Conservation (phyloP, 2,329 filamentous ascomycete species). For the Talaromyces sp. region DNA sequence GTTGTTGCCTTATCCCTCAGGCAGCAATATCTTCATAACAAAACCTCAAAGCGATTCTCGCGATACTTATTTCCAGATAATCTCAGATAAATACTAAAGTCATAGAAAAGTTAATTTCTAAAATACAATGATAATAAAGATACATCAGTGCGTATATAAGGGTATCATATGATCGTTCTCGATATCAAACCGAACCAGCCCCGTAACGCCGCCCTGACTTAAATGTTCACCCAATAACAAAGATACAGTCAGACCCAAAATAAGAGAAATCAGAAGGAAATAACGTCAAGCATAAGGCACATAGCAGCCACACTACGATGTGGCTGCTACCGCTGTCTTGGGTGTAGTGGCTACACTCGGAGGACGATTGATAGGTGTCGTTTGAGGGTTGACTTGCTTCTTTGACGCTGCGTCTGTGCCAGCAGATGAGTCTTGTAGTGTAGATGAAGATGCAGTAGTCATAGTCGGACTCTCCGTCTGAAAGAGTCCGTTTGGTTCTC, state of each 20-base stretch:
- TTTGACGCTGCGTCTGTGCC: constrained; percentile 24
- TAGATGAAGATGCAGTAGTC: constrained; percentile 19
- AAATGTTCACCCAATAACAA: not conserved
- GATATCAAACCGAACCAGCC: constrained; percentile 11
- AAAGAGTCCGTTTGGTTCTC: constrained; percentile 34
- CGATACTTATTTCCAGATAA: not conserved
- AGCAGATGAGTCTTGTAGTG: constrained; percentile 22
- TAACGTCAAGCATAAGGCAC: not conserved
- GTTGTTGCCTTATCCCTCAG: not conserved
- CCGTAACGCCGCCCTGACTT: constrained; percentile 9
- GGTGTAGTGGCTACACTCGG: constrained; percentile 13
- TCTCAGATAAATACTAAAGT: not conserved
- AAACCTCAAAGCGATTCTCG: not conserved
- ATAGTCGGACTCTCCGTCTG: constrained; percentile 28
- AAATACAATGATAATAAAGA: constrained; percentile 2
- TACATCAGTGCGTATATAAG: constrained; percentile 18
- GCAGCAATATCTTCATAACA: not conserved
- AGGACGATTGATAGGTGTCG: constrained; percentile 14
- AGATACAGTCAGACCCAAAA: not conserved
- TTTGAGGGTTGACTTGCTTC: constrained; percentile 22
- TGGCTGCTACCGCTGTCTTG: constrained; percentile 24
- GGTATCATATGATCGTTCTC: constrained; percentile 33
- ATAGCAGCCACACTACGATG: constrained; percentile 10
- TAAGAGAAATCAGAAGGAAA: not conserved
- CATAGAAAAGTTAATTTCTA: not conserved